Conservation (phyloP, 2,329 filamentous ascomycete species). For the Colletotrichum coccodes region DNA sequence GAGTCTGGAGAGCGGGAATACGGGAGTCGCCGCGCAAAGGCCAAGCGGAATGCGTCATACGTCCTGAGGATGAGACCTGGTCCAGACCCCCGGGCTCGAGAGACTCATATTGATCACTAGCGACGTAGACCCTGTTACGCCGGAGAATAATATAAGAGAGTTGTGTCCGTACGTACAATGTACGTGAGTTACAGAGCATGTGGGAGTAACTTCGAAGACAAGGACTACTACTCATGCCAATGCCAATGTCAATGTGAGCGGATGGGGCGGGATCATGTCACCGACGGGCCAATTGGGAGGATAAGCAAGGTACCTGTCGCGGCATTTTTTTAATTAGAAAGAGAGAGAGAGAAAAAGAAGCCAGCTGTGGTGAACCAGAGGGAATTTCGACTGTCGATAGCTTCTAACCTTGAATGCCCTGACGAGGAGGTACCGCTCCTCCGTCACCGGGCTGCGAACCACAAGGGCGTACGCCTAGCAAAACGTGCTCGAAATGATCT, state of each 20-base stretch:
- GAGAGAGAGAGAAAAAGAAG: neutral
- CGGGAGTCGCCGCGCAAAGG: neutral
- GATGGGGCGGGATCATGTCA: too few species aligned
- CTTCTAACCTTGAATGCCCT: neutral
- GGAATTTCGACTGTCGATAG: neutral
- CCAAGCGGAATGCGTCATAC: neutral
- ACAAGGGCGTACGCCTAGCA: conserved; percentile 26
- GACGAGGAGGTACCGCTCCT: neutral
- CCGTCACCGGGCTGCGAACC: conserved; percentile 4
- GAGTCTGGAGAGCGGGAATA: neutral
- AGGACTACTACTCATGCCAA: neutral
- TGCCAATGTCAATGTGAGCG: neutral
- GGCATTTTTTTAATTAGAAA: conserved; percentile 11
- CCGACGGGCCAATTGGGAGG: neutral
- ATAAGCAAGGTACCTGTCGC: conserved; percentile 4
- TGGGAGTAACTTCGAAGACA: conserved; percentile 23
- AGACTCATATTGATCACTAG: neutral
- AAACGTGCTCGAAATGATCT: conserved; percentile 28
- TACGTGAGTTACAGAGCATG: neutral
- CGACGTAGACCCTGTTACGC: neutral
- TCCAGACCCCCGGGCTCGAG: neutral
- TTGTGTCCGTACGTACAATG: neutral
- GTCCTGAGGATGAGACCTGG: neutral
- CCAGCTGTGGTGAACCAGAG: neutral
- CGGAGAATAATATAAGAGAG: neutral